phyloP scores from a whole-genome alignment of 1,284 basidiomycete species.

The Cutaneotrichosporon mucoides region DNA sequence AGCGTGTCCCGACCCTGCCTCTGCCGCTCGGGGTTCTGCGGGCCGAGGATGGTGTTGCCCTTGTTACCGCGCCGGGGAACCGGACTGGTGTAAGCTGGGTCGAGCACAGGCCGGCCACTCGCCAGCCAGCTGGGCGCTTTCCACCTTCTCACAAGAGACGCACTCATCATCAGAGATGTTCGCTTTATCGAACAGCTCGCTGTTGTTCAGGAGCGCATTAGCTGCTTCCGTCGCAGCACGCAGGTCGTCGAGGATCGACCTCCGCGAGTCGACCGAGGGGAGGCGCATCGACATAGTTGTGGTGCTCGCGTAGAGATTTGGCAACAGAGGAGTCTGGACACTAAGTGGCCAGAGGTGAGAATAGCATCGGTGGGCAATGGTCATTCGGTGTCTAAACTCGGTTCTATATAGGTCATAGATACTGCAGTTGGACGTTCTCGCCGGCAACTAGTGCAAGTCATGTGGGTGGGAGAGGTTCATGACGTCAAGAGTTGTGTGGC shows the following conservation, averaged over 20 bases:
- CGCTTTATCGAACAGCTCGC: background rate
- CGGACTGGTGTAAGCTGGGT: constrained; percentile 7
- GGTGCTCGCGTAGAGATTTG: no score
- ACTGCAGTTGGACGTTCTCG: no score
- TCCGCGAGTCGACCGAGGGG: constrained; percentile 1
- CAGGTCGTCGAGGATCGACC: constrained; percentile 12
- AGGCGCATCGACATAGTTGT: constrained; percentile 1
- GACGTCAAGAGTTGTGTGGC: no score
- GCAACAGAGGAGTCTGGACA: no score
- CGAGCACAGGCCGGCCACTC: no score
- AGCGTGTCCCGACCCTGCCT: constrained; percentile 57
- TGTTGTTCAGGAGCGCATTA: background rate
- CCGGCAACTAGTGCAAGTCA: no score
- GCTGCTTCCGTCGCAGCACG: background rate
- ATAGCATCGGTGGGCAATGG: no score
- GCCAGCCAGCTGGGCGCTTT: no score
- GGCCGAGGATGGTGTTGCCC: constrained; percentile 58
- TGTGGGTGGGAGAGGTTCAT: no score
- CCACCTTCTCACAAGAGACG: background rate
- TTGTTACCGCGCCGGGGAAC: constrained; percentile 51
- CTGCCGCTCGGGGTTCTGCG: constrained; percentile 56
- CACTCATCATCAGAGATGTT: background rate
- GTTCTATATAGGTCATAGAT: no score
- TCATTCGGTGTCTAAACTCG: no score
- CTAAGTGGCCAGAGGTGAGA: no score